Evolutionary conservation across 1,284 basidiomycete genomes (phyloP), one percentile per base, ranked within the genome.

Genomic region (Pholiota adiposa): DNA sequence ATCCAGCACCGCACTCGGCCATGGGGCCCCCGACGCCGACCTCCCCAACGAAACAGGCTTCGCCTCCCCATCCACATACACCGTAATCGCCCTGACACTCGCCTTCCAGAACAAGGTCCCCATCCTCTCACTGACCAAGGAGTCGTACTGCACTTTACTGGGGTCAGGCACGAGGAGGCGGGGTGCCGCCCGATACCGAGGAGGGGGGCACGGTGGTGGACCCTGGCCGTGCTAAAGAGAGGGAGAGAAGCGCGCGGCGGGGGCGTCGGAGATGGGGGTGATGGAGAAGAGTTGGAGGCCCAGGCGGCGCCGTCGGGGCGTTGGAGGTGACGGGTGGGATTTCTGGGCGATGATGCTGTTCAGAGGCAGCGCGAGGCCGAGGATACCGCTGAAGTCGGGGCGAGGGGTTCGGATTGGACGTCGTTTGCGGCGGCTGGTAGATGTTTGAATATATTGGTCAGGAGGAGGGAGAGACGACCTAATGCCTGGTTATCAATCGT

Each of bases 151-250:
- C 21, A 89, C 74, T n/a, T 74, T 67, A n/a, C 75, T 75, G 0
- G 85, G 82, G 63, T 89, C 79, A 0, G 77, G 65, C 14, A 87
- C 77, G 19, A 87, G 67, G 16, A 72, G 0, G 77, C 59, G 0
- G 89, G 89, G 65, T 92, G 90, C 23, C 75, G 75, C 0, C 89
- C 89, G 21, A 92, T 86, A 3, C 87, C 86, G 0, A 92, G 77
- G 2, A 84, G 70, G 0, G 88, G 0, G 86, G 82, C 18, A 86
- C 72, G 6, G 75, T 72, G 38, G 71, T 70, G 8, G 82, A 87
- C 3, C 86, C 89, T 0, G 89, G 90, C 1, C 90, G 84, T 14
- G 79, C 80, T 46, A 92, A 83, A 11, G 84, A 75, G n/a, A 92
- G 74, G 0, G 87, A 87, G 62, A 90, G 69, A 72, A 92, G 9